Conservation (phyloP, 2,329 filamentous ascomycete species). For the Herpotrichia juniperi region DNA sequence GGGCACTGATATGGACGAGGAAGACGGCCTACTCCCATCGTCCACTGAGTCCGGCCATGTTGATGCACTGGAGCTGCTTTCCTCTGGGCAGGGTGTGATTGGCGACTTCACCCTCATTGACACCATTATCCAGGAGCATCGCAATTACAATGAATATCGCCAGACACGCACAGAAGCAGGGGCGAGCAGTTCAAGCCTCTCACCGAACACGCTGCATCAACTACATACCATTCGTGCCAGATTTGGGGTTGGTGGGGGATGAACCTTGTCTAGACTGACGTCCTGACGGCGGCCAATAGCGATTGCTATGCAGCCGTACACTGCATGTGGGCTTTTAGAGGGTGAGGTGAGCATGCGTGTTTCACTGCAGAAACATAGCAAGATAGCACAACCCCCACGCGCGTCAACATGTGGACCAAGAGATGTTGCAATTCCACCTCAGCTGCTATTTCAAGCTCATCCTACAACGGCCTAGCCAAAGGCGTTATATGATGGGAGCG, state of each 20-base stretch:
- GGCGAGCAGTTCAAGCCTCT: conserved; percentile 23
- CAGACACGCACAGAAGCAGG: conserved; percentile 33
- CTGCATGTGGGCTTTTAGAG: background rate
- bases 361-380: background rate
- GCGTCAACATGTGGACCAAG: background rate
- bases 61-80: conserved; percentile 51
- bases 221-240: conserved; percentile 40
- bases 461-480: background rate
- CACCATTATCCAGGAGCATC: conserved; percentile 50
- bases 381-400: background rate
- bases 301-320: background rate
- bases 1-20: conserved; percentile 49
- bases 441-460: background rate
- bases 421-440: background rate
- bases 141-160: conserved; percentile 42
- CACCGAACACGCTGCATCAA: conserved; percentile 39
- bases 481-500: background rate
- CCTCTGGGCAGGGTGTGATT: conserved; percentile 54
- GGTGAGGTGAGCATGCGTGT: background rate
- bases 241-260: conserved; percentile 41
- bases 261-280: conserved; percentile 15
- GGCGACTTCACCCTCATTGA: conserved; percentile 51
- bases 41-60: conserved; percentile 27
- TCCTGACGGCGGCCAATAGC: no score
- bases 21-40: conserved; percentile 35